Evolutionary conservation across 1,284 basidiomycete genomes (phyloP).

Genomic region (Ustilago tritici): DNA sequence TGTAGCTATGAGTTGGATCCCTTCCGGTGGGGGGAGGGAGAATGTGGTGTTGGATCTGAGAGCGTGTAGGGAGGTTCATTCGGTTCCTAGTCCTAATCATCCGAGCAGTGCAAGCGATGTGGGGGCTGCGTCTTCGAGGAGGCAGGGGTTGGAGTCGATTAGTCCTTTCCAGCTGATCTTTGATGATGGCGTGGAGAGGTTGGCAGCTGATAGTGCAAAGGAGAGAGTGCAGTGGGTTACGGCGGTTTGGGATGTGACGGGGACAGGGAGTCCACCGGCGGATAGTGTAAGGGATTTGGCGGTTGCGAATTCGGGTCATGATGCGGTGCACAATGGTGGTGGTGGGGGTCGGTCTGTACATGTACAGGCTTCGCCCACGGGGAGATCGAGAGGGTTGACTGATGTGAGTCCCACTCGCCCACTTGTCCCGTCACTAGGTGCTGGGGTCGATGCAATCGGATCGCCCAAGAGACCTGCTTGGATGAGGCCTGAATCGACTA

Average conservation of each 20-base stretch:
- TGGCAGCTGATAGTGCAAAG: slow-evolving; percentile 56
- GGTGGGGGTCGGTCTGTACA: slow-evolving; percentile 1
- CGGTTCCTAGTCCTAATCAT: slow-evolving; percentile 59
- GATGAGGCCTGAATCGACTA: slow-evolving; percentile 24
- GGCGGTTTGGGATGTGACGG: slow-evolving; percentile 39
- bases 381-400: slow-evolving; percentile 6
- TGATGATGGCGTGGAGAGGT: slow-evolving; percentile 63
- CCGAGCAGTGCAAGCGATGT: slow-evolving; percentile 49
- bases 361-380: slow-evolving; percentile 10
- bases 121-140: slow-evolving; percentile 47
- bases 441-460: not conserved
- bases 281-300: slow-evolving; percentile 25
- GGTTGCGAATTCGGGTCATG: slow-evolving; percentile 24
- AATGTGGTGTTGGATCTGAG: slow-evolving; percentile 59
- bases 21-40: slow-evolving; percentile 56
- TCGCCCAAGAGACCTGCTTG: slow-evolving; percentile 27
- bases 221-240: slow-evolving; percentile 62
- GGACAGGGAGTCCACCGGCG: slow-evolving; percentile 14
- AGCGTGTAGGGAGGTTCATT: slow-evolving; percentile 62
- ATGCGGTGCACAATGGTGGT: not conserved
- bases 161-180: slow-evolving; percentile 65
- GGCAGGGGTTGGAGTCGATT: slow-evolving; percentile 50
- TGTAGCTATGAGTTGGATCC: slow-evolving; percentile 65
- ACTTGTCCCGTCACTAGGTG: slow-evolving; percentile 11
- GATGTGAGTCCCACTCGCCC: slow-evolving; percentile 18